Evolutionary conservation across 1,139 yeast genomes (phyloP).

Genomic region (Zhuliangozyma parablackwelliae): DNA sequence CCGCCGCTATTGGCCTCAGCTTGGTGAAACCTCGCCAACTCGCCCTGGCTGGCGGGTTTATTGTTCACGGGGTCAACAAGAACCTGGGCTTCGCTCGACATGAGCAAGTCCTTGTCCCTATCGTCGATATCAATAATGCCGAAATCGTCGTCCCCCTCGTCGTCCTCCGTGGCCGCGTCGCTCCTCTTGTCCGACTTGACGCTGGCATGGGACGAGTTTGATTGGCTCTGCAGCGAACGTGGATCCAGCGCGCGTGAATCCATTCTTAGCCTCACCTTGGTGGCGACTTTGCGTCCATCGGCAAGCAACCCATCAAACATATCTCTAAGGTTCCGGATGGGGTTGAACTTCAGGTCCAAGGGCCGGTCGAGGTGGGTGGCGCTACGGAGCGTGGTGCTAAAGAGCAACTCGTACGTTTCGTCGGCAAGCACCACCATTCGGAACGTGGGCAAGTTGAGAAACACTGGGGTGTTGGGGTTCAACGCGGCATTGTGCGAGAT

Average conservation of each 20-base stretch:
- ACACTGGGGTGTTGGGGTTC: slow-evolving; percentile 74
- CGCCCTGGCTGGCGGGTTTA: slow-evolving; percentile 5
- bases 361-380: slow-evolving; percentile 67
- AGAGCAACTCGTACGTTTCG: slow-evolving; percentile 84
- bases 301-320: slow-evolving; percentile 90
- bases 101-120: slow-evolving; percentile 40
- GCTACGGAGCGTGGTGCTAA: slow-evolving; percentile 59
- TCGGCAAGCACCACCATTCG: slow-evolving; percentile 93
- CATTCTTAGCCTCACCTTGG: slow-evolving; percentile 80
- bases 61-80: slow-evolving; percentile 18
- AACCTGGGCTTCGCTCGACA: slow-evolving; percentile 45
- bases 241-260: slow-evolving; percentile 54
- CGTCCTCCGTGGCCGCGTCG: slow-evolving; percentile 31
- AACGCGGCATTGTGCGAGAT: slow-evolving; percentile 67
- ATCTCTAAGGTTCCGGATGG: slow-evolving; percentile 66
- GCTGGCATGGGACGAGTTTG: slow-evolving; percentile 20
- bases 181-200: slow-evolving; percentile 21
- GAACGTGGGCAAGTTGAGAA: slow-evolving; percentile 79
- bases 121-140: slow-evolving; percentile 46
- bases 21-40: slow-evolving; percentile 11
- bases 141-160: slow-evolving; percentile 45
- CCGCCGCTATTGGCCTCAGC: slow-evolving; percentile 9
- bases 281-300: slow-evolving; percentile 88
- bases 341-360: slow-evolving; percentile 38
- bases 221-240: slow-evolving; percentile 7